Conservation (phyloP, 257 asterid species). For the Solanum pinnatisectum region DNA sequence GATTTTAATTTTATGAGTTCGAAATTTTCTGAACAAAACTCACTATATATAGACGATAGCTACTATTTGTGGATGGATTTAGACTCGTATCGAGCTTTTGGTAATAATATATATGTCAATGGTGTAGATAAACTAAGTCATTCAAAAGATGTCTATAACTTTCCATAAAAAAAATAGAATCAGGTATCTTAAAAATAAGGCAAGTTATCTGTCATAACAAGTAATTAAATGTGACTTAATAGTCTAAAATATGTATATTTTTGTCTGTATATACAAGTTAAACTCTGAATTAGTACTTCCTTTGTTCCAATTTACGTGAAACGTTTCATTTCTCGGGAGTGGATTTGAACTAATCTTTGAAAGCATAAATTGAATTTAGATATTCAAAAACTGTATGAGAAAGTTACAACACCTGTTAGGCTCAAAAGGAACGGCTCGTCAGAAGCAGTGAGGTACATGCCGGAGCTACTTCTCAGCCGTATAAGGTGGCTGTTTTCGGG, state of each 20-base stretch:
- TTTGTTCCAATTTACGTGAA: not conserved
- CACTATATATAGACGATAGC: not conserved
- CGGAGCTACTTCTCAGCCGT: slow-evolving; percentile 72
- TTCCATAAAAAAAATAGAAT: not conserved
- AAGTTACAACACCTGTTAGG: slow-evolving; percentile 40
- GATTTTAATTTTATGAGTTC: not conserved
- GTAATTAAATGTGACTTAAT: not conserved
- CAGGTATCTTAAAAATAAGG: not conserved
- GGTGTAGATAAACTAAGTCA: not conserved
- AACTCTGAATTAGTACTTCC: not conserved
- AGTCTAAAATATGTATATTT: too few species aligned
- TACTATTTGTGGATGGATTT: not conserved
- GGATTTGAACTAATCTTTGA: not conserved
- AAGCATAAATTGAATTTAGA: not conserved
- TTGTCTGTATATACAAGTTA: not conserved
- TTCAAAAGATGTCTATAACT: not conserved
- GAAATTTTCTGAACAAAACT: not conserved
- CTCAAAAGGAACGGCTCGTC: slow-evolving; percentile 52
- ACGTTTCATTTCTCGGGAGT: not conserved
- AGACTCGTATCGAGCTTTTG: not conserved
- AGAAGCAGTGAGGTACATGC: slow-evolving; percentile 65
- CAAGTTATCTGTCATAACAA: not conserved
- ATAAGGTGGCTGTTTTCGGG: slow-evolving; percentile 24
- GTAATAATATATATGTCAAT: not conserved
- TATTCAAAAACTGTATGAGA: not conserved